These are phyloP conservation scores for Heracleum sosnowskyi DNA, from an alignment of 129 eudicot species.

Conservation along the genomic window DNA sequence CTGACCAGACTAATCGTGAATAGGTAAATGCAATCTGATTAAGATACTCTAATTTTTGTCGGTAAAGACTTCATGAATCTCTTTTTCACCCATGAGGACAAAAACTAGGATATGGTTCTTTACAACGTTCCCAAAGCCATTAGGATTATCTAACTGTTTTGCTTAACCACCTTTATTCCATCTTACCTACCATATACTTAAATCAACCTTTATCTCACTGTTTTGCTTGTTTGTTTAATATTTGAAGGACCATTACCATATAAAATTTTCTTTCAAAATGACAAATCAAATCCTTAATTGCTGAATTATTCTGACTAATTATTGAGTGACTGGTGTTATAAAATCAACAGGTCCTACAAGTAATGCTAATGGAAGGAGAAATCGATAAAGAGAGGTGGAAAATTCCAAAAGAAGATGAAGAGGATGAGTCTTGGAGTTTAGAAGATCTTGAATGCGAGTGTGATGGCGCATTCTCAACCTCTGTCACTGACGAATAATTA, in stretches of 20 bases:
- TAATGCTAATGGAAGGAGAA: constrained; percentile 32
- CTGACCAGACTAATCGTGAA: not conserved
- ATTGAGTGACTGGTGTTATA: not conserved
- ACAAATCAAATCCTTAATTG: not conserved
- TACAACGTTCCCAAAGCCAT: not conserved
- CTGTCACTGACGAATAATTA: not conserved
- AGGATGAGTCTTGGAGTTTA: constrained; percentile 44
- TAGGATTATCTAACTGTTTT: not conserved
- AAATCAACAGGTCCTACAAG: constrained; percentile 35
- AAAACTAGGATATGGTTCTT: constrained; percentile 5
- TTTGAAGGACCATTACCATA: not conserved
- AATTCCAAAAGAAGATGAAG: constrained; percentile 47
- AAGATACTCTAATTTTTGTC: not conserved
- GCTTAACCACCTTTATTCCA: not conserved
- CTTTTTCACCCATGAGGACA: not conserved
- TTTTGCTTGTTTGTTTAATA: not conserved
- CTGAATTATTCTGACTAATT: not conserved
- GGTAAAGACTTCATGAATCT: constrained; percentile 1
- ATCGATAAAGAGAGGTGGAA: constrained; percentile 38
- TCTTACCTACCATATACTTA: not conserved
- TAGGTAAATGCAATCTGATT: not conserved
- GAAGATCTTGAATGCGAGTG: constrained; percentile 54
- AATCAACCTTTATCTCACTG: not conserved
- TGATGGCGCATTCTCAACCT: constrained; percentile 12
- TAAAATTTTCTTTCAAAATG: not conserved